A percentile compares a stretch with the other conserved stretches of the same genome.
Conservation (phyloP, 2,329 filamentous ascomycete species). For the Aureobasidium leucospermi region DNA sequence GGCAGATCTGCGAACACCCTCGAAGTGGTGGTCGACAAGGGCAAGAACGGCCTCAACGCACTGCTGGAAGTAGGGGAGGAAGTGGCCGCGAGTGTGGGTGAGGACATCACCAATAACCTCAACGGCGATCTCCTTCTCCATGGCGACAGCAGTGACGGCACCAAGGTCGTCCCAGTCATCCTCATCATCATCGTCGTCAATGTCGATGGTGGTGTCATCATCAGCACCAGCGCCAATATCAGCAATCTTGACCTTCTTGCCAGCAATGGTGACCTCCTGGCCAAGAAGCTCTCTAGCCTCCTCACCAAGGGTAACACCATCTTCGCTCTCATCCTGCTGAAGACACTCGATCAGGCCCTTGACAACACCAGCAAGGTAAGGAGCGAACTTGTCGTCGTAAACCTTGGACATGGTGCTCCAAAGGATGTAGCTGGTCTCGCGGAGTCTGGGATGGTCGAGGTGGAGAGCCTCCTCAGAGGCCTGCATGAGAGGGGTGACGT, state of each 20-base stretch:
- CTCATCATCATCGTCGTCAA: constrained; percentile 63
- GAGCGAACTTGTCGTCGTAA: constrained; percentile 75
- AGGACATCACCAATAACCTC: constrained; percentile 93
- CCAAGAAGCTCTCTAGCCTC: constrained; percentile 67
- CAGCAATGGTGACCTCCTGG: constrained; percentile 67
- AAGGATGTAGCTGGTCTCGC: constrained; percentile 94
- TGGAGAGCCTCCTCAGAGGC: constrained; percentile 85
- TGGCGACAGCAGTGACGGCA: constrained; percentile 78
- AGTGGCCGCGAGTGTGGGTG: constrained; percentile 72
- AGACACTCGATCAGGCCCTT: constrained; percentile 77
- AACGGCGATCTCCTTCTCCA: constrained; percentile 95
- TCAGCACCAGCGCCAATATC: constrained; percentile 51
- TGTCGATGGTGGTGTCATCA: constrained; percentile 53
- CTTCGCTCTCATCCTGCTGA: constrained; percentile 78
- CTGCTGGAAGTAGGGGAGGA: constrained; percentile 79
- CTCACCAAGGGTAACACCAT: constrained; percentile 68
- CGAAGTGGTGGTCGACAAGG: constrained; percentile 81
- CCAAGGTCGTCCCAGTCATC: constrained; percentile 79
- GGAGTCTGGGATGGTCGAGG: constrained; percentile 81
- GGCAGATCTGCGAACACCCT: constrained; percentile 87
- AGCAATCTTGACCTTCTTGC: constrained; percentile 80
- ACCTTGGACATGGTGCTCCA: constrained; percentile 95
- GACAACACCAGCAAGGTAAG: constrained; percentile 71
- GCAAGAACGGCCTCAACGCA: constrained; percentile 74
- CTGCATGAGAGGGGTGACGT: constrained; percentile 82